Evolutionary conservation across 768 basidiomycete species (phyloP).

Genomic region (Hygrophorus russula): DNA sequence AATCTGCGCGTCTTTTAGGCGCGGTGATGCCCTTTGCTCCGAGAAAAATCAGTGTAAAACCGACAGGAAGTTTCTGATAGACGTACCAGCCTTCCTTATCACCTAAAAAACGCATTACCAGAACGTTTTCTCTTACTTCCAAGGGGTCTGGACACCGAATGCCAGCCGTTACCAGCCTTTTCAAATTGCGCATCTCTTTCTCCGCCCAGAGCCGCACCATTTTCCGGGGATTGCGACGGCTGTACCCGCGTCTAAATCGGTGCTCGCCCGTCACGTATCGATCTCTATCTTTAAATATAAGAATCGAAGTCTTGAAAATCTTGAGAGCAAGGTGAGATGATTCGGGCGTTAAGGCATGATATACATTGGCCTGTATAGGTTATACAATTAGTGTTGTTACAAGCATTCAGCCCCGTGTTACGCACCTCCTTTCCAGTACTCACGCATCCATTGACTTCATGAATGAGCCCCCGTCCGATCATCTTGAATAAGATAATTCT

Average conservation of each 20-base stretch:
- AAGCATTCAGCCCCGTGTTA: constrained; percentile 2
- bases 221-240: constrained; percentile 87
- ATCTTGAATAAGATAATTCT: constrained; percentile 91
- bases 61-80: constrained; percentile 1
- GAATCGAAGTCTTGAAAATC: constrained; percentile 97
- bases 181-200: constrained; percentile 96
- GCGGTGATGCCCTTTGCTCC: constrained; percentile 70
- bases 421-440: constrained; percentile 95
- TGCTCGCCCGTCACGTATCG: constrained; percentile 93
- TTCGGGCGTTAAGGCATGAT: constrained; percentile 64
- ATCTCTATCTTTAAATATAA: constrained; percentile 95
- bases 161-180: constrained; percentile 72
- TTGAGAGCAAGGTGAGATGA: constrained; percentile 76
- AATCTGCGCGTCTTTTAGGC: constrained; percentile 77
- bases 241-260: constrained; percentile 88
- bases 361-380: constrained; percentile 52
- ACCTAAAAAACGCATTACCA: constrained; percentile 92
- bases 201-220: constrained; percentile 99
- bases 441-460: constrained; percentile 91
- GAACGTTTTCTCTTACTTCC: constrained; percentile 92
- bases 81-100: constrained; percentile 70
- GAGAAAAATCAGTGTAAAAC: background rate
- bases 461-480: constrained; percentile 81
- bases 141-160: constrained; percentile 81
- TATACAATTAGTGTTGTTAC: constrained; percentile 1